Evolutionary conservation across 2,329 filamentous ascomycete species (phyloP).

Genomic region (Coleophoma crateriformis): DNA sequence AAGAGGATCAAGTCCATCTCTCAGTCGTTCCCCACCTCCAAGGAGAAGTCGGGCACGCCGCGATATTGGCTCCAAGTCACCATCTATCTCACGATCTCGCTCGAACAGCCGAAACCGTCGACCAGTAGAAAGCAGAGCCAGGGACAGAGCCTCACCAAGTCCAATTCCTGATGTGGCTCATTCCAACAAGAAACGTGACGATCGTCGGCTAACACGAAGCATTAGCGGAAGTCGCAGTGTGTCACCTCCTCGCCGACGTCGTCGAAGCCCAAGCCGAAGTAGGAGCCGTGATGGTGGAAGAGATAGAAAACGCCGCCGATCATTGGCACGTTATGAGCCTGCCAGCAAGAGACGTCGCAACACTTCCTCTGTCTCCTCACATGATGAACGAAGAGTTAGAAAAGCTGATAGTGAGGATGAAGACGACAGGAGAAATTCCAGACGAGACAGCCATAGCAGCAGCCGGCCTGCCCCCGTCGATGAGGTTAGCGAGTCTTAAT

Average conservation of each 20-base stretch:
- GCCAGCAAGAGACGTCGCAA: constrained; percentile 39
- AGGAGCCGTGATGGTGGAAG: constrained; percentile 13
- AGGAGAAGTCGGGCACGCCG: constrained; percentile 17
- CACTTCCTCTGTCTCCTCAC: constrained; percentile 42
- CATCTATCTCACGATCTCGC: constrained; percentile 21
- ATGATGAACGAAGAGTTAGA: constrained; percentile 42
- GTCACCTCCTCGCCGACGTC: constrained; percentile 23
- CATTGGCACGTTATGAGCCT: constrained; percentile 27
- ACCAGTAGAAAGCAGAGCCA: constrained; percentile 13
- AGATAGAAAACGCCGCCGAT: constrained; percentile 25
- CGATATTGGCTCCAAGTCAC: constrained; percentile 22
- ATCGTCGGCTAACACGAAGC: constrained; percentile 27
- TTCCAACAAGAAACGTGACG: constrained; percentile 19
- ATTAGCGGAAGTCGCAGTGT: constrained; percentile 22
- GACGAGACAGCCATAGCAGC: constrained; percentile 13
- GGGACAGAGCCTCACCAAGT: constrained; percentile 12
- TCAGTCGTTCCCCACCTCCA: constrained; percentile 22
- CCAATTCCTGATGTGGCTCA: constrained; percentile 16
- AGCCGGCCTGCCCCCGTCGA: constrained; percentile 17
- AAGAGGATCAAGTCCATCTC: constrained; percentile 21
- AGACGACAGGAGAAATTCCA: constrained; percentile 29
- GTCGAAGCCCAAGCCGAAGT: constrained; percentile 21
- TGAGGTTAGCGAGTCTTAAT: constrained; percentile 33
- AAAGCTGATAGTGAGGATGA: constrained; percentile 52
- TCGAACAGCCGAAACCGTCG: constrained; percentile 16